Conservation (phyloP, 495 filamentous ascomycete species). For the Penicilliopsis zonata region DNA sequence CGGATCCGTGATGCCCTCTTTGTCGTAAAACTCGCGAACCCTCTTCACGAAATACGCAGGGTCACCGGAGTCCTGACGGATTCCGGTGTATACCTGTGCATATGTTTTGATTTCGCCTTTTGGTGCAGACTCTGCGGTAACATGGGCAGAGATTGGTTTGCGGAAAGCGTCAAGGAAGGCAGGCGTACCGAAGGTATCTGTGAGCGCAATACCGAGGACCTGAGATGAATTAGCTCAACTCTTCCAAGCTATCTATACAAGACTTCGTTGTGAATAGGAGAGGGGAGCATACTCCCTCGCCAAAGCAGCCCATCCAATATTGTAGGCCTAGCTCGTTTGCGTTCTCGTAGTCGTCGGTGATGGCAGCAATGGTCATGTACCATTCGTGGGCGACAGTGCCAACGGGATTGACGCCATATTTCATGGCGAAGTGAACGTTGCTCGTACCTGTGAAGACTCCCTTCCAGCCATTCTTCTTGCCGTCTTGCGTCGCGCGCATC, state of each 20-base stretch:
- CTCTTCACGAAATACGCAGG: conserved; percentile 68
- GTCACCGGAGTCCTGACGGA: conserved; percentile 92
- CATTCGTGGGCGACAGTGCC: conserved; percentile 97
- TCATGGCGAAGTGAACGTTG: conserved; percentile 96
- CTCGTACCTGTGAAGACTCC: conserved; percentile 81
- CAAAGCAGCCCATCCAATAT: conserved; percentile 88
- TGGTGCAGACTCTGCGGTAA: conserved; percentile 19
- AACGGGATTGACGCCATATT: conserved; percentile 66
- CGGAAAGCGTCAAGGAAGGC: conserved; percentile 78
- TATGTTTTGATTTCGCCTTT: conserved; percentile 41
- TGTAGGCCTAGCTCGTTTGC: conserved; percentile 73
- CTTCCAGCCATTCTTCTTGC: conserved; percentile 42
- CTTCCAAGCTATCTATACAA: neutral
- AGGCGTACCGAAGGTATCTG: conserved; percentile 95
- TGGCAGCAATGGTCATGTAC: conserved; percentile 97
- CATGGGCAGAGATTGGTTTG: conserved; percentile 39
- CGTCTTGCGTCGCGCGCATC: conserved; percentile 57
- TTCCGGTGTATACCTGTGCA: conserved; percentile 74
- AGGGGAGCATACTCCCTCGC: conserved; percentile 50
- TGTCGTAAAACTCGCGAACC: conserved; percentile 80
- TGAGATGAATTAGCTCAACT: conserved; percentile 10
- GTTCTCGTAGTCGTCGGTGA: conserved; percentile 70
- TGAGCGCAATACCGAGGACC: conserved; percentile 81
- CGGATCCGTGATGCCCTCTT: conserved; percentile 58
- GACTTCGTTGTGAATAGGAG: neutral